These are phyloP conservation scores for Suhomyces panamericanus DNA, from an alignment of 1,139 yeast genomes.

Conservation along the genomic window DNA sequence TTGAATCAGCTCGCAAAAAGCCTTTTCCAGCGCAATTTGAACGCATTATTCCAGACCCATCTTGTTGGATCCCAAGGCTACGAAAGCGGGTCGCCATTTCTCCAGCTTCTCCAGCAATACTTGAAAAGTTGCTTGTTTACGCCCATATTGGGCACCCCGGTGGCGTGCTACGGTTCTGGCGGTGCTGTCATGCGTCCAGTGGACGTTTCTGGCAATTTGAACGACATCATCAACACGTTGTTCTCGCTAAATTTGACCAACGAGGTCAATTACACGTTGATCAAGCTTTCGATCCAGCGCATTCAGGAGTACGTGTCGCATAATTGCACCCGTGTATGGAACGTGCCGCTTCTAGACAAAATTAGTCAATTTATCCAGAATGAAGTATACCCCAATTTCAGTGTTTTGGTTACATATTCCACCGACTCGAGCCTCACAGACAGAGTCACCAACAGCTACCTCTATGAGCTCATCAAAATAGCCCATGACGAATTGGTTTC, in stretches of 20 bases:
- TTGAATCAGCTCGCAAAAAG: constrained; percentile 21
- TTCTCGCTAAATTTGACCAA: constrained; percentile 32
- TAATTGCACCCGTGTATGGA: constrained; percentile 43
- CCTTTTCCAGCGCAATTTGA: constrained; percentile 29
- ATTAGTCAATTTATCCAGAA: constrained; percentile 40
- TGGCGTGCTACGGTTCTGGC: neutral
- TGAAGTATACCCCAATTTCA: constrained; percentile 42
- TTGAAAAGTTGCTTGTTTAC: constrained; percentile 11
- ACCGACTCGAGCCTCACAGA: constrained; percentile 18
- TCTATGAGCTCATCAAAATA: constrained; percentile 37
- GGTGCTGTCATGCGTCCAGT: neutral
- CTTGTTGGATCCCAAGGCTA: constrained; percentile 10
- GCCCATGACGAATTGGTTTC: constrained; percentile 48
- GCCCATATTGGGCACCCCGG: constrained; percentile 3
- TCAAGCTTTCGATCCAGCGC: constrained; percentile 42
- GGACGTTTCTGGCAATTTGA: constrained; percentile 10
- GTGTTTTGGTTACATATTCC: constrained; percentile 25
- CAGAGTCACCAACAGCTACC: constrained; percentile 18
- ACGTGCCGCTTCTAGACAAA: constrained; percentile 36
- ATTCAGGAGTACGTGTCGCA: constrained; percentile 38
- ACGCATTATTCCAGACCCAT: constrained; percentile 25
- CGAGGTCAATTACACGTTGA: constrained; percentile 38
- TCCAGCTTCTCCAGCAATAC: constrained; percentile 9
- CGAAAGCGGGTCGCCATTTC: constrained; percentile 8
- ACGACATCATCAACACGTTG: constrained; percentile 20